A percentile compares a stretch with the other conserved stretches of the same genome.
phyloP scores from a whole-genome alignment of 768 basidiomycete genomes.

The Boletus tomentosulus region DNA sequence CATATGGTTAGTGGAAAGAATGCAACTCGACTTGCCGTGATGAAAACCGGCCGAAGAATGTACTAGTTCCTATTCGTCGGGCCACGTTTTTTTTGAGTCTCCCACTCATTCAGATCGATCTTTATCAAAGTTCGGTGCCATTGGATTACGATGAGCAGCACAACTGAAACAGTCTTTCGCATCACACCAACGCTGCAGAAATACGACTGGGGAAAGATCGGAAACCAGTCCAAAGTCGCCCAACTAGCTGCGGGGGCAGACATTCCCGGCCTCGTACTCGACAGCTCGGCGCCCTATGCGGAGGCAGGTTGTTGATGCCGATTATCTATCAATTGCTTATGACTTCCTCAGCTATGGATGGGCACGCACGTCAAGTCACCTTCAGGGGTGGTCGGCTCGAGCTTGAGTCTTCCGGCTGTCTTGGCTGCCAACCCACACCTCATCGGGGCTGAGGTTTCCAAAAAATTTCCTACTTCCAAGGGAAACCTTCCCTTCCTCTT shows the following conservation, averaged over 20 bases:
- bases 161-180: constrained; percentile 57
- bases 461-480: constrained; percentile 48
- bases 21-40: background rate
- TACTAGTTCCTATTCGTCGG: background rate
- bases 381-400: constrained; percentile 48
- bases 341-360: constrained; percentile 83
- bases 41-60: background rate
- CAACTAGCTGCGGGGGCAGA: constrained; percentile 65
- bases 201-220: constrained; percentile 95
- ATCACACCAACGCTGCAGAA: constrained; percentile 79
- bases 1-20: background rate
- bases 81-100: background rate
- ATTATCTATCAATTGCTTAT: constrained; percentile 1
- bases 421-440: constrained; percentile 65
- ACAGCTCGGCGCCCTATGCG: constrained; percentile 79
- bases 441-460: constrained; percentile 56
- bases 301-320: constrained; percentile 57
- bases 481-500: constrained; percentile 88
- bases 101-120: background rate
- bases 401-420: constrained; percentile 49
- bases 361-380: constrained; percentile 86
- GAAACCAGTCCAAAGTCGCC: constrained; percentile 79
- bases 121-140: background rate
- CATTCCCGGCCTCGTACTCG: constrained; percentile 61
- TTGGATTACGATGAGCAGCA: constrained; percentile 19